Percentiles rank a stretch among this genome's conserved stretches.
These are phyloP conservation scores for Bruguiera gymnorhiza DNA, from an alignment of 345 rosid genomes.

Conservation along the genomic window DNA sequence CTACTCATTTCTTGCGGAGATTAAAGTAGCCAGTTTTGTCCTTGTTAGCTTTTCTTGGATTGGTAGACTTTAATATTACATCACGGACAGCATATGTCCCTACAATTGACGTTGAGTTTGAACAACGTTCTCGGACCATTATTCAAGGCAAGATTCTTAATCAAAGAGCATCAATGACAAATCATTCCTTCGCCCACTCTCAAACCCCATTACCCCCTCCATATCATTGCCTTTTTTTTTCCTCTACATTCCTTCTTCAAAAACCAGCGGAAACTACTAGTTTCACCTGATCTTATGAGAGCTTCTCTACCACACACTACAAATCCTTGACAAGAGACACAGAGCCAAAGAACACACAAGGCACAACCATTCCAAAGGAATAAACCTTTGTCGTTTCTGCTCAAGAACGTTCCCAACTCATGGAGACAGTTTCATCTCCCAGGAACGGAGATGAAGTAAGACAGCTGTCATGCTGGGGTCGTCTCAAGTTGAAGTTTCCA, in stretches of 20 bases:
- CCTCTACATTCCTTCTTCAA: neutral
- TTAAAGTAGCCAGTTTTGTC: too few species aligned
- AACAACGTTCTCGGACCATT: too few species aligned
- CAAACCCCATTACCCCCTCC: neutral
- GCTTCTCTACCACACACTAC: constrained; percentile 34
- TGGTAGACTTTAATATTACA: too few species aligned
- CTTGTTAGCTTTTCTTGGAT: too few species aligned
- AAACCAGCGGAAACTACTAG: neutral
- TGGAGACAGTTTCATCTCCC: constrained; percentile 29
- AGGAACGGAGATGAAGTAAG: constrained; percentile 21
- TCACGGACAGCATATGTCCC: too few species aligned
- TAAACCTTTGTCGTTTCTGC: neutral
- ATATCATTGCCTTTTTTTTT: neutral
- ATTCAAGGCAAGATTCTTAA: too few species aligned
- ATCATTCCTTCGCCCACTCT: neutral
- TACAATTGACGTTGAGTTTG: too few species aligned
- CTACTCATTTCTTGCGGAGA: too few species aligned
- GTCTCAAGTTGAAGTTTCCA: constrained; percentile 40
- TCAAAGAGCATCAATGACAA: neutral
- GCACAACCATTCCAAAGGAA: constrained; percentile 10
- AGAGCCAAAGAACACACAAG: neutral
- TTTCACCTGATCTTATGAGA: neutral
- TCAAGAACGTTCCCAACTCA: neutral
- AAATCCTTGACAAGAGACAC: constrained; percentile 16
- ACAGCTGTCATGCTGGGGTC: constrained; percentile 42